Conservation (phyloP, 257 asterid species). For the Misopates orontium region DNA sequence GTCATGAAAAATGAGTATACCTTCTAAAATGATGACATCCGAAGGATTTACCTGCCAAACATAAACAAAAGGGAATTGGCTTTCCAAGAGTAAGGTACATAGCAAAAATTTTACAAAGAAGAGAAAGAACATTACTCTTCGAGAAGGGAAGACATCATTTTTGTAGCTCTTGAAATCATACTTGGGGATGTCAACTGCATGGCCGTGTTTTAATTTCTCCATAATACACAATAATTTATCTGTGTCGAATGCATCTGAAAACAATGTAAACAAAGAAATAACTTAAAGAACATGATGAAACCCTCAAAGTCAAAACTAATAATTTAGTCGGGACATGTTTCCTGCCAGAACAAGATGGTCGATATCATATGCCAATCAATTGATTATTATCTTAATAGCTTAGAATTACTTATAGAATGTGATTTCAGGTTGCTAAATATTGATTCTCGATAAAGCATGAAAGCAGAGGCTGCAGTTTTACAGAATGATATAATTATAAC, state of each 20-base stretch:
- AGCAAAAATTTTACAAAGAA: not conserved
- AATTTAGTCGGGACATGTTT: not conserved
- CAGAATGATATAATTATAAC: constrained; percentile 20
- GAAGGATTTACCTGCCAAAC: constrained; percentile 90
- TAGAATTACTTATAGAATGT: no score
- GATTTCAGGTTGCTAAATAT: not conserved
- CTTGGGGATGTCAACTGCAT: constrained; percentile 91
- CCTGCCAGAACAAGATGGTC: no score
- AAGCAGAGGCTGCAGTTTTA: constrained; percentile 24
- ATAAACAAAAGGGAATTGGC: constrained; percentile 22
- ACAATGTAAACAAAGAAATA: constrained; percentile 21
- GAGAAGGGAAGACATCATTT: constrained; percentile 65
- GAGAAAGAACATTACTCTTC: constrained; percentile 63
- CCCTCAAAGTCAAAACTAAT: not conserved
- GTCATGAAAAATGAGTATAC: constrained; percentile 95
- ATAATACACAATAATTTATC: constrained; percentile 65
- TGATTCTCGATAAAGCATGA: constrained; percentile 4
- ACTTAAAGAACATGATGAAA: constrained; percentile 5
- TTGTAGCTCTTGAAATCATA: constrained; percentile 90
- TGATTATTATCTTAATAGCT: no score
- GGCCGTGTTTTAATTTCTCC: constrained; percentile 79
- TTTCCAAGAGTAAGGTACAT: not conserved
- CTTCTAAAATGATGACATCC: constrained; percentile 95
- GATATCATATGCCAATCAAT: not conserved
- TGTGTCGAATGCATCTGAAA: constrained; percentile 85